Evolutionary conservation across 306 rosid genomes (phyloP), one percentile per base, ranked within the genome.

Genomic region (Casuarina equisetifolia): DNA sequence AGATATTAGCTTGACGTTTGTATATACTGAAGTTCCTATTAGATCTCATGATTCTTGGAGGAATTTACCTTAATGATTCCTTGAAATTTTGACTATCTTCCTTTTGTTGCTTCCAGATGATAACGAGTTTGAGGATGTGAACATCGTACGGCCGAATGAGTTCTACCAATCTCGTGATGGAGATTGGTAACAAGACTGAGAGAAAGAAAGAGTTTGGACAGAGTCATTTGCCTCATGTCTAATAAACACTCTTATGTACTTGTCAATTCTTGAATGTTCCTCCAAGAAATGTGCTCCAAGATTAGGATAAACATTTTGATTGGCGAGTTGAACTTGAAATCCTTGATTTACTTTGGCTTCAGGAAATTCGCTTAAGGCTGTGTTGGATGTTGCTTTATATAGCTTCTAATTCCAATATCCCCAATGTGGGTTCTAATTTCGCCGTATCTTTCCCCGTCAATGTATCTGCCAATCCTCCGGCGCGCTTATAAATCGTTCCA

Each of bases 101-200:
- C 45, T n/a, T 78, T 11, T 57, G 61, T 77, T 72, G 49, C 63
- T 80, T 81, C 32, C 89, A 92, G 97, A 92, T 88, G 97, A 84
- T 64, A 87, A 89, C 38, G 97, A 86, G 83, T 94, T 92, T 75
- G 98, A 94, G 89, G 97, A 88, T 82, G 85, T 90, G 51, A 74
- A 82, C 87, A 92, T 90, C 44, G 88, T 82, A 35, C 89, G 80
- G 59, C 92, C 97, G 17, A 78, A 82, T 40, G 97, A 92, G 83
- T 90, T 90, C 90, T 88, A 76, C 85, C 92, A 73, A 72, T 66
- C 94, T 4, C 88, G 90, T 43, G 97, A 94, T 73, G 87, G 73
- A 15, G 98, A 94, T 82, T 86, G 97, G 94, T 88, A 90, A 85
- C 69, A 36, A 39, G 39, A 68, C 39, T 45, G n/a, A 0, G 35